phyloP scores from a whole-genome alignment of 257 asterid species.

The Solanum ossicruentum region DNA sequence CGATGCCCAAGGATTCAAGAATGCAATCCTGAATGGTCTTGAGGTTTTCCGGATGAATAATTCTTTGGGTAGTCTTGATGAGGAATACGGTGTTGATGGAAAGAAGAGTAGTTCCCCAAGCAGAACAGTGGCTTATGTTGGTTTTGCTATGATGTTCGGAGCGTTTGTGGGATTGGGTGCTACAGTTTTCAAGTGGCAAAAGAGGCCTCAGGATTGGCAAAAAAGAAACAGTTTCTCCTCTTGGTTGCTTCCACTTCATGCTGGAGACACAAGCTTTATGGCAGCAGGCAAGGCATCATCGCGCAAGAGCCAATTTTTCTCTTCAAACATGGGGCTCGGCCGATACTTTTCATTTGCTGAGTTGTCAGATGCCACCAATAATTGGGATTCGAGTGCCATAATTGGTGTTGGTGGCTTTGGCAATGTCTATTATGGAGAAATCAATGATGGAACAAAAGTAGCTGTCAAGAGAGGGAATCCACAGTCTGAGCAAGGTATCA shows the following conservation, averaged over 20 bases:
- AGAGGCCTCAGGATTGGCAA: slow-evolving; percentile 87
- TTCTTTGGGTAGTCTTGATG: slow-evolving; percentile 32
- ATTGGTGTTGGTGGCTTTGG: slow-evolving; percentile 93
- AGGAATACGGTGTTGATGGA: slow-evolving; percentile 29
- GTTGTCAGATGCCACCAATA: slow-evolving; percentile 64
- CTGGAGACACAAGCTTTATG: slow-evolving; percentile 41
- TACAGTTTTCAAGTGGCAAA: slow-evolving; percentile 89
- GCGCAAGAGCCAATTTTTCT: slow-evolving; percentile 36
- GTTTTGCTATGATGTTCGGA: slow-evolving; percentile 95
- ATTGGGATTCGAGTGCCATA: slow-evolving; percentile 54
- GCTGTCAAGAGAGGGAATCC: slow-evolving; percentile 92
- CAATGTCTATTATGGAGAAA: slow-evolving; percentile 55
- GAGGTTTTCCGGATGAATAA: slow-evolving; percentile 31
- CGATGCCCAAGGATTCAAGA: slow-evolving; percentile 18
- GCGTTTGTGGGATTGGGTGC: slow-evolving; percentile 84
- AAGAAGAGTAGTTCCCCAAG: slow-evolving; percentile 8
- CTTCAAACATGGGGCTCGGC: slow-evolving; percentile 35
- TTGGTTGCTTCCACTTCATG: slow-evolving; percentile 70
- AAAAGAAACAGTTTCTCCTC: slow-evolving; percentile 74
- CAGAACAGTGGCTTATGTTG: slow-evolving; percentile 69
- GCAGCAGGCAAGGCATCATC: slow-evolving; percentile 32
- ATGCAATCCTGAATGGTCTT: slow-evolving; percentile 31
- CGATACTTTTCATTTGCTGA: slow-evolving; percentile 36
- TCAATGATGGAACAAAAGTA: slow-evolving; percentile 63
- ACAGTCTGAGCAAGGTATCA: slow-evolving; percentile 86